Evolutionary conservation across 1,284 basidiomycete species (phyloP), one percentile per base, ranked within the genome.

Genomic region (Rhodofomes roseus): DNA sequence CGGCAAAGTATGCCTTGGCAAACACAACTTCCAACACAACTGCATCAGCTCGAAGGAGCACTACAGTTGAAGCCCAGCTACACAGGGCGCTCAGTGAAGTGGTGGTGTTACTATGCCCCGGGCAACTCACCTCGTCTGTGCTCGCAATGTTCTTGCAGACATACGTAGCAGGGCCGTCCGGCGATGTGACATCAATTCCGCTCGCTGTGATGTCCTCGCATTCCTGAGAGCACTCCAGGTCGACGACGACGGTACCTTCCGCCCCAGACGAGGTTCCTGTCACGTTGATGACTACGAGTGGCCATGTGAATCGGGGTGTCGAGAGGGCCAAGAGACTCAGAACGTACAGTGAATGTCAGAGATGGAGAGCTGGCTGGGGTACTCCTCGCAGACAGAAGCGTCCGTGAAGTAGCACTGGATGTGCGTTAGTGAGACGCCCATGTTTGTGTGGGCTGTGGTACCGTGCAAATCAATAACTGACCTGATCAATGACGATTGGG

Each of bases 401-500:
- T 70, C 67, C 0, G 82, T 84, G 59, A 71, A 71, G 68, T 86
- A 87, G 65, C 85, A 87, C 78, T 86, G 56, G 31, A 34, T 34
- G 31, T 11, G 16, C 6, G 11, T 18, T 12, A 46, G 16, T 48
- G 11, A 48, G 46, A 16, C 37, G 5, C 14, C 7, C 9, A 14
- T 39, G 37, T 6, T 3, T 5, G 14, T 48, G 25, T 18, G n/a
- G n/a, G n/a, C n/a, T 29, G 16, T 16, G 25, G 4, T 12, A 48
- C 2, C 23, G 40, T 29, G 22, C 9, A 25, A 7, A 23, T 4
- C 7, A 20, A 29, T 12, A 14, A 29, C 25, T 16, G 46, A 78
- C 81, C 71, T 83, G 81, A 63, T 84, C 76, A 62, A 87, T 82
- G 34, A 82, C 72, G 31, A 86, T 76, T 22, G 83, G 85, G 63